Conservation (phyloP, 176 grass and related monocot genomes). For the Aegilops sharonensis region DNA sequence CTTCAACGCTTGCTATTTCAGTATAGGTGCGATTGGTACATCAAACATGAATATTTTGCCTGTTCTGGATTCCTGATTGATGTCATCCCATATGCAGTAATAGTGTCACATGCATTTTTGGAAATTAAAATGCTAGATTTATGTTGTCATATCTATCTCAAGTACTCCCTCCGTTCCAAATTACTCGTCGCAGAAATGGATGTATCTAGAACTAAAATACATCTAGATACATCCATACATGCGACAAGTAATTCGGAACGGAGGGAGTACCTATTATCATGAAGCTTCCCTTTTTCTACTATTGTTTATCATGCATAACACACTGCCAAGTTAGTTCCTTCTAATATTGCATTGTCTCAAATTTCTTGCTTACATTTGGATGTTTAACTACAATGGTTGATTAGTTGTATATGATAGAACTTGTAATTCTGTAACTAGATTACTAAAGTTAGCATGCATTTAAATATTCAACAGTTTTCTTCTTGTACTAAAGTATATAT, state of each 20-base stretch:
- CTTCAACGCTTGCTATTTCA: not conserved
- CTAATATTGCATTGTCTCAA: not conserved
- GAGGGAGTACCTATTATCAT: not conserved
- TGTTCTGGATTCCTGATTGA: not conserved
- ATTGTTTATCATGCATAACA: not conserved
- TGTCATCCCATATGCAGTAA: not conserved
- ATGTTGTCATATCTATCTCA: not conserved
- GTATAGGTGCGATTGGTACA: not conserved
- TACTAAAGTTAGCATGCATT: not conserved
- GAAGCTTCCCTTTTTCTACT: not conserved
- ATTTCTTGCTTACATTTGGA: not conserved
- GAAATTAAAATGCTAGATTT: not conserved
- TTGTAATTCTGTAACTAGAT: not conserved
- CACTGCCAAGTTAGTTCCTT: not conserved
- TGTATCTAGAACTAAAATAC: too few relatives aligned
- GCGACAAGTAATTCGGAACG: too few relatives aligned
- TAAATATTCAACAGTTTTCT: not conserved
- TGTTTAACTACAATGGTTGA: not conserved
- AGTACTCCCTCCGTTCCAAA: too few relatives aligned
- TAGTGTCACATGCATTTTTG: not conserved
- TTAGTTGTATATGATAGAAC: not conserved
- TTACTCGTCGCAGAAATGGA: too few relatives aligned
- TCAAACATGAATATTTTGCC: not conserved
- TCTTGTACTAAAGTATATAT: not conserved
- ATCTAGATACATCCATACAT: too few relatives aligned